Base-by-base conservation (phyloP, 495 filamentous ascomycete genomes). In the Aspergillus conjunctus region DNA sequence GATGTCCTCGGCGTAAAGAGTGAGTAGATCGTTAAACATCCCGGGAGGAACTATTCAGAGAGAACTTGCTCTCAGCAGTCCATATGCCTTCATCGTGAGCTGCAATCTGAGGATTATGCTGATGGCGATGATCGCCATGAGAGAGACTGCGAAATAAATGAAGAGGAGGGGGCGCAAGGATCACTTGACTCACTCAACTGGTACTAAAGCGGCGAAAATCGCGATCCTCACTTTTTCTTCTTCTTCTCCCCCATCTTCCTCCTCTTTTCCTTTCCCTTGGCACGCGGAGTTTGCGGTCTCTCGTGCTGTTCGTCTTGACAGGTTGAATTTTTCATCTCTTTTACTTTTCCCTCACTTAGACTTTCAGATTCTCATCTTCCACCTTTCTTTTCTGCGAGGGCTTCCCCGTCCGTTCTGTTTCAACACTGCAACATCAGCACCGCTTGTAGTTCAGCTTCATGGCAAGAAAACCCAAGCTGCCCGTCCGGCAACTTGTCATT, bases 401-500 rank as follows among this genome's bases (percentile, higher is more conserved):
- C 4, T 52, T 33, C 11, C 18, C 34, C 9, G 10, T 43, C 53
- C 3, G 8, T 37, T 37, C 34, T 37, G 34, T 8, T 37, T 37
- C 14, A 14, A 37, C 8, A 37, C 34, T 37, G 14, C 34, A 37
- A 3, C 9, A 37, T 37, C 14, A 37, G 9, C 34, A 37, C 9
- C n/a, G n/a, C 41, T 56, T 30, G 4, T 0, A 45, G 17, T 11
- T 30, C 20, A 10, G 31, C 44, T 7, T 32, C 44, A 26, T 67
- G 64, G 67, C 70, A 44, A 71, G 64, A 56, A 59, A 68, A 41
- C 73, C 75, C 18, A 73, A 69, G 67, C 73, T 82, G 75, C 80
- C 80, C 6, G 71, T 79, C 4, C 77, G 71, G 74, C 80, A 82
- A 68, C 72, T 82, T 18, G 66, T 85, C 11, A 88, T 91, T 68